Conservation (phyloP, 164 flowering plant species). For the Stephania japonica region DNA sequence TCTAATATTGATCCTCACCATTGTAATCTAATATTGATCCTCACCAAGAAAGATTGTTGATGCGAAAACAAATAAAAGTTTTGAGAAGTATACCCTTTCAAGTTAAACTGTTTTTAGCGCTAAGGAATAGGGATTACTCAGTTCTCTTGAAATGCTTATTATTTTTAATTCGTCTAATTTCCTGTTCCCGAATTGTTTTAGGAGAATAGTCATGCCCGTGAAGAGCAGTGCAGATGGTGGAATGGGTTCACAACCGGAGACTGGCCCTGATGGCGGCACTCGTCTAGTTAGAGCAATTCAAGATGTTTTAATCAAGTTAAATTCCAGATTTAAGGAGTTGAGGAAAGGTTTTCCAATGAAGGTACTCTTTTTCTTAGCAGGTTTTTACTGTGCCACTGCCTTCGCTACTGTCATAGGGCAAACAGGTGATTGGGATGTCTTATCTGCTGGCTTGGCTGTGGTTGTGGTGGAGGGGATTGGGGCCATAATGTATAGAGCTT, state of each 20-base stretch:
- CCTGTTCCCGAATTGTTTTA: constrained; percentile 19
- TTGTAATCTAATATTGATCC: background rate
- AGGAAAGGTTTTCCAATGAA: constrained; percentile 69
- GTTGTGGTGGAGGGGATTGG: constrained; percentile 89
- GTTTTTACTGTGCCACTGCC: constrained; percentile 92
- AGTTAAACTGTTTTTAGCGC: background rate
- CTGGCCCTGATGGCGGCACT: constrained; percentile 39
- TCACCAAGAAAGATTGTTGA: background rate
- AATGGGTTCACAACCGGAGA: constrained; percentile 39
- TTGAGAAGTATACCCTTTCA: background rate
- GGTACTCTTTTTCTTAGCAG: constrained; percentile 77
- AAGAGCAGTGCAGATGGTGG: constrained; percentile 48
- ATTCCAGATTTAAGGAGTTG: constrained; percentile 42
- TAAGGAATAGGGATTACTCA: background rate
- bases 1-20: background rate
- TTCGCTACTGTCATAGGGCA: constrained; percentile 96
- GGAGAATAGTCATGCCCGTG: constrained; percentile 51
- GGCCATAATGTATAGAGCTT: constrained; percentile 74
- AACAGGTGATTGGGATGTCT: constrained; percentile 97
- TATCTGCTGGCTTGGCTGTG: constrained; percentile 89
- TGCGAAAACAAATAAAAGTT: background rate
- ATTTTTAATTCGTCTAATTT: background rate
- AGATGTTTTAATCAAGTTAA: constrained; percentile 41
- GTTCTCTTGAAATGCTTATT: background rate
- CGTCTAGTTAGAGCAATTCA: constrained; percentile 53